Percentiles rank a stretch among this genome's conserved stretches.
These are phyloP conservation scores for Bjerkandera adusta DNA, from an alignment of 1,284 basidiomycete species.

Conservation along the genomic window DNA sequence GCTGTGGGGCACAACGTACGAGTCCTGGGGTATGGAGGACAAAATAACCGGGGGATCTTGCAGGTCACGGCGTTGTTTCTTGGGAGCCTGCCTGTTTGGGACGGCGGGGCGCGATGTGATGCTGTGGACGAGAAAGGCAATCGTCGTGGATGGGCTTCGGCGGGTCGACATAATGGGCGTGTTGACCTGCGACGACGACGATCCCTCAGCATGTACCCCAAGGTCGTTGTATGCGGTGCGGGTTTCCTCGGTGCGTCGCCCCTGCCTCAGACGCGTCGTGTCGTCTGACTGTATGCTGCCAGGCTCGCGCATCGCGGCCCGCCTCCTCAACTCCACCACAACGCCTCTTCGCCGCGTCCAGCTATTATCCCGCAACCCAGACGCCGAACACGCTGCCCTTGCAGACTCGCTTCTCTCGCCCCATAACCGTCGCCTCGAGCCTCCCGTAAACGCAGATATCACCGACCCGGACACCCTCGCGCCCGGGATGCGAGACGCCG, in stretches of 20 bases:
- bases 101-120: too few relatives aligned
- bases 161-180: too few relatives aligned
- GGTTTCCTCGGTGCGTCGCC: slow-evolving; percentile 55
- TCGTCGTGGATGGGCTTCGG: too few relatives aligned
- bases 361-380: slow-evolving; percentile 19
- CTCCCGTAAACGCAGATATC: slow-evolving; percentile 51
- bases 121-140: too few relatives aligned
- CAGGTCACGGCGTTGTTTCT: too few relatives aligned
- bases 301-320: slow-evolving; percentile 58
- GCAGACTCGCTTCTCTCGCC: slow-evolving; percentile 23
- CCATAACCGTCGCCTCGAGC: slow-evolving; percentile 35
- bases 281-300: neutral
- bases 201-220: slow-evolving; percentile 26
- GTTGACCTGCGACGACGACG: too few relatives aligned
- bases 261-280: neutral
- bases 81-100: too few relatives aligned
- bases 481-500: slow-evolving; percentile 49
- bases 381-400: slow-evolving; percentile 9
- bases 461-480: slow-evolving; percentile 45
- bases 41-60: too few relatives aligned
- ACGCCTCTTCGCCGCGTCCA: slow-evolving; percentile 16
- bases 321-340: slow-evolving; percentile 35
- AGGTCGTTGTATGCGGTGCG: slow-evolving; percentile 62
- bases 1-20: too few relatives aligned
- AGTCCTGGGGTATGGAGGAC: too few relatives aligned